Evolutionary conservation across 305 asterid species (phyloP).

Genomic region (Solanum hybrid): DNA sequence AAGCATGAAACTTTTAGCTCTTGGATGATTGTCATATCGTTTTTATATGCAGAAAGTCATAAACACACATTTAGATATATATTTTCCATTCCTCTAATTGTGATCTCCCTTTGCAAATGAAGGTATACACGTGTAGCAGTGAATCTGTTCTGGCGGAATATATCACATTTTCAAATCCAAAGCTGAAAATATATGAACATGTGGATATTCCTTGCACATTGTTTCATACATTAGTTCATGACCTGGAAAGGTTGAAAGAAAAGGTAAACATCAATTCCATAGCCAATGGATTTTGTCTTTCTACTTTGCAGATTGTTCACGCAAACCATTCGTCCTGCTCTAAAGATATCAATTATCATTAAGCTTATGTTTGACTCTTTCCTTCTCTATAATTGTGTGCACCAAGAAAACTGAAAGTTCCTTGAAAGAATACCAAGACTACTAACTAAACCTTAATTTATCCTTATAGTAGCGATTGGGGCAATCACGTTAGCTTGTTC

Average conservation of each 20-base stretch:
- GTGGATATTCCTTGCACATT: background rate
- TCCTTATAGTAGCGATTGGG: background rate
- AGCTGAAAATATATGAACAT: background rate
- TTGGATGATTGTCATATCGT: background rate
- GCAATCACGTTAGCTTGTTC: background rate
- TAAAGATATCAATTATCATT: background rate
- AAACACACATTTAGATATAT: background rate
- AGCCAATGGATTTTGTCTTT: background rate
- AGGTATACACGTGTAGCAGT: background rate
- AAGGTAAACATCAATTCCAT: background rate
- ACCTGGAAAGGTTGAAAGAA: background rate
- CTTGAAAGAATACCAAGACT: background rate
- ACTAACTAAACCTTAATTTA: background rate
- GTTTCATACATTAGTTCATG: background rate
- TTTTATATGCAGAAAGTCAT: background rate
- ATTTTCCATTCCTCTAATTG: background rate
- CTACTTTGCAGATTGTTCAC: background rate
- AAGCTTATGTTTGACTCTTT: background rate
- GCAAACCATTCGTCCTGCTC: background rate
- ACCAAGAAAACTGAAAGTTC: background rate
- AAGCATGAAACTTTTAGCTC: background rate
- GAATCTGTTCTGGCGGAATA: background rate
- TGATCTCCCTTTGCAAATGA: background rate
- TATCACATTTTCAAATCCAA: background rate
- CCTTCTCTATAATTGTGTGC: background rate